Conservation (phyloP, 768 basidiomycete species). For the Tylopilus sp. region DNA sequence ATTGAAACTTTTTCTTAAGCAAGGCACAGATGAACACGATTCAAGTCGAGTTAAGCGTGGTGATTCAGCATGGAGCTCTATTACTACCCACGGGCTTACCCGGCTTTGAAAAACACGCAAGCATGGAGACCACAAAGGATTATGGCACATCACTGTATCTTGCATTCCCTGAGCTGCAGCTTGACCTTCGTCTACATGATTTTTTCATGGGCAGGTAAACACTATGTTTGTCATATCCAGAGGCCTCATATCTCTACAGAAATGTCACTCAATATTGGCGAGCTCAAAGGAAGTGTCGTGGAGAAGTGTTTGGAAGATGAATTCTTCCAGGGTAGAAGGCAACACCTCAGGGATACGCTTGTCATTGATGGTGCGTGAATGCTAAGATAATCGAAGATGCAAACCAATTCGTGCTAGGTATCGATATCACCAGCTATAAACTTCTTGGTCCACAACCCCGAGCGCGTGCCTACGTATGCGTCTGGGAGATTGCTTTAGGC, state of each 20-base stretch:
- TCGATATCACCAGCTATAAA: constrained; percentile 79
- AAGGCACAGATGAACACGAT: constrained; percentile 71
- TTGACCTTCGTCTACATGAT: constrained; percentile 79
- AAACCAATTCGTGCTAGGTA: constrained; percentile 39
- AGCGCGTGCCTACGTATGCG: constrained; percentile 82
- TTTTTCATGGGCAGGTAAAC: constrained; percentile 74
- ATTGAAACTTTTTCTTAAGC: constrained; percentile 6
- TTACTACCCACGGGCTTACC: constrained; percentile 66
- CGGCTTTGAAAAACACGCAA: constrained; percentile 46
- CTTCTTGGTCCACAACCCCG: constrained; percentile 87
- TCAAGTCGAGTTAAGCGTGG: constrained; percentile 64
- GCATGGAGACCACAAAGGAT: constrained; percentile 29
- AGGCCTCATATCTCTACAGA: constrained; percentile 42
- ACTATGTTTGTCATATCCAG: neutral
- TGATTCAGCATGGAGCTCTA: constrained; percentile 49
- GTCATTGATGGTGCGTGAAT: constrained; percentile 47
- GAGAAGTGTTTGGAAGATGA: constrained; percentile 44
- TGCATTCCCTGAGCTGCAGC: constrained; percentile 62
- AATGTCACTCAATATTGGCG: constrained; percentile 70
- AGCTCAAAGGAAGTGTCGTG: constrained; percentile 51
- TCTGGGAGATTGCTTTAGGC: constrained; percentile 88
- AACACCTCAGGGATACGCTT: constrained; percentile 32
- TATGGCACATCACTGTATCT: constrained; percentile 56
- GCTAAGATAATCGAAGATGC: neutral
- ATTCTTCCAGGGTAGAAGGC: constrained; percentile 24